Evolutionary conservation across 2,329 filamentous ascomycete genomes (phyloP).

Genomic region (Hymenoscyphus salicellus): DNA sequence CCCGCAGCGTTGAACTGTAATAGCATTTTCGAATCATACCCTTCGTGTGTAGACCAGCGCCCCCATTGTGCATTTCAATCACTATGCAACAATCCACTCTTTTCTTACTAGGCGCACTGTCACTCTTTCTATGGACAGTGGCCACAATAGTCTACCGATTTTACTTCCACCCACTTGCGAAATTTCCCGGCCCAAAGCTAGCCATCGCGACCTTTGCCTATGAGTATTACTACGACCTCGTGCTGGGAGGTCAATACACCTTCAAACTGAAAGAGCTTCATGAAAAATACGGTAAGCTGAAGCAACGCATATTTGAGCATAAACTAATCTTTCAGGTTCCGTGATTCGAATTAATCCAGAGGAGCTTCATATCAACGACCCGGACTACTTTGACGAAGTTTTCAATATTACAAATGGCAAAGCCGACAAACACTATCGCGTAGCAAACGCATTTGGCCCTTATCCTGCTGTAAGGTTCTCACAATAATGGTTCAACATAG

Average conservation of each 20-base stretch:
- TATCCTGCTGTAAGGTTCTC: constrained; percentile 3
- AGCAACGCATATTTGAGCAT: not conserved
- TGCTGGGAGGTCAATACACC: constrained; percentile 10
- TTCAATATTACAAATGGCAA: constrained; percentile 27
- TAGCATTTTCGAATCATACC: too few species aligned
- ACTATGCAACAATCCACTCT: too few species aligned
- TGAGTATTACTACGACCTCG: constrained; percentile 1
- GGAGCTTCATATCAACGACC: constrained; percentile 39
- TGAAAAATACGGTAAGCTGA: constrained; percentile 26
- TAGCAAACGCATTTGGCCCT: not conserved
- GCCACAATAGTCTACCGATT: not conserved
- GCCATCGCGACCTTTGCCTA: not conserved
- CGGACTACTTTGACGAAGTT: constrained; percentile 40
- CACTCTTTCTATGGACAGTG: not conserved
- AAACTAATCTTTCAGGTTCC: constrained; percentile 35
- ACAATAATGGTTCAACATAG: constrained; percentile 14
- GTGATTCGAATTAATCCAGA: constrained; percentile 37
- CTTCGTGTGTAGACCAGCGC: too few species aligned
- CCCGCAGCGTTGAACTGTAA: too few species aligned
- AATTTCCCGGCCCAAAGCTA: not conserved
- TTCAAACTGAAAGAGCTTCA: constrained; percentile 29
- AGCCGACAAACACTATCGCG: not conserved
- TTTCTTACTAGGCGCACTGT: not conserved
- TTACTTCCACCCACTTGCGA: not conserved
- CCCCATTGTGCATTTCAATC: too few species aligned